Evolutionary conservation across 495 filamentous ascomycete species (phyloP).

Genomic region (Copromyces sp.): DNA sequence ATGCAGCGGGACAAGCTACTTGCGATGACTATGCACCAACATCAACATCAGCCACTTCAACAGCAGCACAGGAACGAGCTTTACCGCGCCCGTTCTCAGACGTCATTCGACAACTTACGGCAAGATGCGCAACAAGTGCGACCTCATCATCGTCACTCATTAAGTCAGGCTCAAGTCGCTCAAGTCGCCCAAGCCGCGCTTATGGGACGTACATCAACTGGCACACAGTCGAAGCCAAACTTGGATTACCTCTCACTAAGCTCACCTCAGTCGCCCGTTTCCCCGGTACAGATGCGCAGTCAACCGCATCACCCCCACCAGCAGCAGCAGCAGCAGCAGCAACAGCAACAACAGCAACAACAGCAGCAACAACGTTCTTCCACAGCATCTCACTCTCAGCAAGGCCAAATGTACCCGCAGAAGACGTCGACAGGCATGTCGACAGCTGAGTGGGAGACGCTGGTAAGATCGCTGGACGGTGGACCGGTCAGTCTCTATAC

Average conservation of each 20-base stretch:
- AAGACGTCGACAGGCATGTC: conserved; percentile 33
- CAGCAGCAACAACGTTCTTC: conserved; percentile 19
- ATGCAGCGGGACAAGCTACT: conserved; percentile 44
- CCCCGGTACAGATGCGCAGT: conserved; percentile 27
- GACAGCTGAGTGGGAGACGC: conserved; percentile 66
- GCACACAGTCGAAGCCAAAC: conserved; percentile 16
- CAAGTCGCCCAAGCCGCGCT: conserved; percentile 23
- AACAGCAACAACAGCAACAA: conserved; percentile 9
- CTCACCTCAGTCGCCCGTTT: conserved; percentile 20
- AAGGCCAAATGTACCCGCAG: conserved; percentile 17
- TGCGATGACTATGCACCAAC: conserved; percentile 31
- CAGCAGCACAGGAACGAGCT: conserved; percentile 16
- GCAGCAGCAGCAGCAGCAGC: not conserved
- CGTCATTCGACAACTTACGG: conserved; percentile 30
- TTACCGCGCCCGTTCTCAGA: conserved; percentile 24
- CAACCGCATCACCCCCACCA: conserved; percentile 20
- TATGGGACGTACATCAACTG: conserved; percentile 20
- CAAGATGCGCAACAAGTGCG: conserved; percentile 21
- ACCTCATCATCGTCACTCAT: conserved; percentile 35
- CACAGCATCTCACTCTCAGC: conserved; percentile 15
- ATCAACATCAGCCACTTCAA: conserved; percentile 16
- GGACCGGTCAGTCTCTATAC: conserved; percentile 74
- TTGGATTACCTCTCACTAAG: conserved; percentile 33
- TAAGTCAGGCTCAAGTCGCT: conserved; percentile 22
- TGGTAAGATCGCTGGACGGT: conserved; percentile 66